Base-by-base conservation (phyloP, 768 basidiomycete species). In the Calocybe indica region DNA sequence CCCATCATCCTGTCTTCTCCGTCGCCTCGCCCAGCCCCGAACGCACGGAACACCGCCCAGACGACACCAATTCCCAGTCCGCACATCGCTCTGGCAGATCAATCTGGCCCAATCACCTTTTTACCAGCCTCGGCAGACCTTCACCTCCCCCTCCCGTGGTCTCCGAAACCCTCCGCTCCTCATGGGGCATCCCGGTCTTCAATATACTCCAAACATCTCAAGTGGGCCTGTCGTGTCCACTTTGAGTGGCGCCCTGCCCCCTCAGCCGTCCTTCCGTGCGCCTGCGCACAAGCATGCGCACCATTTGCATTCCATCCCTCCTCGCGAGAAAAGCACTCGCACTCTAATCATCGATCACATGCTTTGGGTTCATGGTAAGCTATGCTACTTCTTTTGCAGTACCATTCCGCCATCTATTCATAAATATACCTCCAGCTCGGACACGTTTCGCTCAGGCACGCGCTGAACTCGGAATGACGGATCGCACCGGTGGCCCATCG, bases 221-320 rank as follows among this genome's bases (percentile, higher is more conserved):
- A 9, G 41, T 15, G 12, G 34, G 35, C 42, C 57, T 40, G 45
- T 55, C 30, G 46, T 50, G 14, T 44, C 57, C 14, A 46, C 45
- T 35, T 46, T 49, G 39, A 53, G 35, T 46, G 49, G 46, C 37
- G 52, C 52, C 5, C 48, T 51, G 32, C 45, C 48, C n/a, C 47
- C 59, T 7, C 56, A 53, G 29, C 52, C 59, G 7, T 58, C 74
- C 0, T 86, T 85, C 68, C 77, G 73, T 52, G 79, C 85, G 1
- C 85, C 86, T 6, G 89, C 90, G 1, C 90, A 92, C 65, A 88
- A 85, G 55, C 88, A 91, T 72, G 89, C 89, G 0, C 90, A 92
- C 61, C 88, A 92, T 60, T 66, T 92, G 1, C 89, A 92, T 60
- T 82, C 86, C 2, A 91, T 92, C 31, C 89, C 89, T 2, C 90